phyloP scores from a whole-genome alignment of 345 rosid genomes.

The Diplotaxis tenuifolia region DNA sequence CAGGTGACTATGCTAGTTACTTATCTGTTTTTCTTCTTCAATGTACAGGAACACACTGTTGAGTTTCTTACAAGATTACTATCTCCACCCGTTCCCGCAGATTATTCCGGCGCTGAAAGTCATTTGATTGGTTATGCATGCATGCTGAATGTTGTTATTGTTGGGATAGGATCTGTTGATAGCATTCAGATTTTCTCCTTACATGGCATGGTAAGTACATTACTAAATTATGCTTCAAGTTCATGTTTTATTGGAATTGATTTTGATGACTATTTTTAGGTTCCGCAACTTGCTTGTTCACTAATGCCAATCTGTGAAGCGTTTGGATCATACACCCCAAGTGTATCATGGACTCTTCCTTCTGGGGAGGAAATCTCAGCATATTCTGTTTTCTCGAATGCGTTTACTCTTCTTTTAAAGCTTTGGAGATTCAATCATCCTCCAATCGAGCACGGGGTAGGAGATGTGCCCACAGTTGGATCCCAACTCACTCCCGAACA shows the following conservation, averaged over 20 bases:
- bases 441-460: constrained; percentile 84
- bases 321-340: constrained; percentile 80
- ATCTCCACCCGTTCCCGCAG: constrained; percentile 73
- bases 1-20: not conserved
- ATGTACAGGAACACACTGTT: constrained; percentile 77
- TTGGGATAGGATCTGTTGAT: constrained; percentile 85
- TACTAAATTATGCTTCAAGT: not conserved
- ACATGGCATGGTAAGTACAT: constrained; percentile 90
- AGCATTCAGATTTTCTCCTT: constrained; percentile 90
- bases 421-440: constrained; percentile 93
- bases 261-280: constrained; percentile 47
- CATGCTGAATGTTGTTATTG: constrained; percentile 74
- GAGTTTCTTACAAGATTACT: constrained; percentile 76
- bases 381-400: constrained; percentile 85
- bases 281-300: constrained; percentile 88
- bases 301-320: constrained; percentile 95
- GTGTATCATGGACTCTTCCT: constrained; percentile 71
- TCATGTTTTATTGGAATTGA: not conserved
- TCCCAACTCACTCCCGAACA: constrained; percentile 83
- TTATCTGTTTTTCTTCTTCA: constrained; percentile 7
- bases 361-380: constrained; percentile 75
- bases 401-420: constrained; percentile 87
- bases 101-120: constrained; percentile 54
- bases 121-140: constrained; percentile 80
- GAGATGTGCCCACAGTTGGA: constrained; percentile 90